A percentile compares a stretch with the other conserved stretches of the same genome.
Evolutionary conservation across 1,139 yeast species (phyloP).

Genomic region (Yamadazyma triangularis): DNA sequence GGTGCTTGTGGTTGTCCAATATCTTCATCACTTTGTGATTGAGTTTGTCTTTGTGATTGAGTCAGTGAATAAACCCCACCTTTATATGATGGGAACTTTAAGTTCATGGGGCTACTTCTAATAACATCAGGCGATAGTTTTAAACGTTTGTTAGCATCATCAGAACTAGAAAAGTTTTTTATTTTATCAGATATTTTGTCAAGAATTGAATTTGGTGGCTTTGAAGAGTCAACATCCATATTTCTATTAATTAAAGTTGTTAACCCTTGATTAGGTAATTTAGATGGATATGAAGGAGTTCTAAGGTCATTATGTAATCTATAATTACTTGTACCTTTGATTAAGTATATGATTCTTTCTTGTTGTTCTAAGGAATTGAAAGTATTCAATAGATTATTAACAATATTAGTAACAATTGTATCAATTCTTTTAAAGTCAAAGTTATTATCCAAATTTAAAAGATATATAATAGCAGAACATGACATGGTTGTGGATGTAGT

Average conservation of each 20-base stretch:
- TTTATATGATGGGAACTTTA: constrained; percentile 13
- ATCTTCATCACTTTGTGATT: background rate
- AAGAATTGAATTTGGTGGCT: constrained; percentile 2
- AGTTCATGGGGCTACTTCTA: constrained; percentile 6
- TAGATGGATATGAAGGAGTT: background rate
- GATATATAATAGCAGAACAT: constrained; percentile 10
- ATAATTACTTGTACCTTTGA: constrained; percentile 19
- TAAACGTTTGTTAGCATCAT: constrained; percentile 3
- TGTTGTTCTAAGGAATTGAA: constrained; percentile 20
- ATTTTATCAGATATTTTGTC: constrained; percentile 1
- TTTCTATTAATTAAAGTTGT: background rate
- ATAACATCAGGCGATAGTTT: constrained; percentile 3
- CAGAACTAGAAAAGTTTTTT: constrained; percentile 2
- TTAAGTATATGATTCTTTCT: constrained; percentile 27
- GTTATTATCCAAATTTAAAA: constrained; percentile 7
- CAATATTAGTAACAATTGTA: constrained; percentile 15
- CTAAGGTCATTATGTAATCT: background rate
- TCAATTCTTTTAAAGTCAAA: constrained; percentile 13
- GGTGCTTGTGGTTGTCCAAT: background rate
- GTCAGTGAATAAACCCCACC: background rate
- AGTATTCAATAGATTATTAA: constrained; percentile 20
- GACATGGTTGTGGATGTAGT: constrained; percentile 29
- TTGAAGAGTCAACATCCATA: background rate
- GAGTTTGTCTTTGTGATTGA: background rate
- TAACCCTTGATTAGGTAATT: background rate